Conservation (phyloP, 139 green algal genomes). For the Trebouxia sp. region DNA sequence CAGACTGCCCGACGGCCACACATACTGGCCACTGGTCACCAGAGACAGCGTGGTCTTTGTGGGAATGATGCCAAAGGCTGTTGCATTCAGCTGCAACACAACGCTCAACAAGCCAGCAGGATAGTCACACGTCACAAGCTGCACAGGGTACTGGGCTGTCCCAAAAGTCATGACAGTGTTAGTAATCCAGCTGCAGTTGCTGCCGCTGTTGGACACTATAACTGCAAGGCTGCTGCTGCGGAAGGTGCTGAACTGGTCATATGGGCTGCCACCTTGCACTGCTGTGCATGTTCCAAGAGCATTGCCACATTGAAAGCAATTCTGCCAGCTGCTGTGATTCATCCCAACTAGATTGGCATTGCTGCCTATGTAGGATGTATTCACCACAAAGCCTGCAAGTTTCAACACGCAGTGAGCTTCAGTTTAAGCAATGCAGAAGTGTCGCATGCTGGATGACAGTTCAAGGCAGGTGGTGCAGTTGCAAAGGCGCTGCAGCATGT, state of each 20-base stretch:
- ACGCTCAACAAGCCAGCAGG: neutral
- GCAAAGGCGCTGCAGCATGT: too few relatives aligned
- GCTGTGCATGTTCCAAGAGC: conserved; percentile 6
- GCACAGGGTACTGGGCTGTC: neutral
- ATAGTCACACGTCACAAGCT: conserved; percentile 26
- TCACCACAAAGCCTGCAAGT: conserved; percentile 26
- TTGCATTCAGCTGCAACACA: conserved; percentile 10
- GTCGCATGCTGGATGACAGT: too few relatives aligned
- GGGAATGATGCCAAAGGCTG: neutral
- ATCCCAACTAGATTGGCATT: neutral
- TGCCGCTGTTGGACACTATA: neutral
- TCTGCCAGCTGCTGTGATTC: neutral
- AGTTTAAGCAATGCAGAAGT: too few relatives aligned
- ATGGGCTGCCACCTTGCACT: neutral
- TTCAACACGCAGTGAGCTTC: too few relatives aligned
- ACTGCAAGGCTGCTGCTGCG: conserved; percentile 11
- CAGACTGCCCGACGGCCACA: conserved; percentile 8
- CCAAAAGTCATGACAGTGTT: conserved; percentile 1
- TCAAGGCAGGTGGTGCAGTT: too few relatives aligned
- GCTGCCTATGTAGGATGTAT: neutral
- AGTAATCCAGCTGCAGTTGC: conserved; percentile 22
- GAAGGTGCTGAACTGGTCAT: conserved; percentile 27
- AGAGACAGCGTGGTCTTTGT: neutral
- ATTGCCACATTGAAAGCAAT: neutral
- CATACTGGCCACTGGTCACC: conserved; percentile 1